A percentile compares a stretch with the other conserved stretches of the same genome.
Evolutionary conservation across 2,329 filamentous ascomycete species (phyloP).

Genomic region (Neobulgaria alba): DNA sequence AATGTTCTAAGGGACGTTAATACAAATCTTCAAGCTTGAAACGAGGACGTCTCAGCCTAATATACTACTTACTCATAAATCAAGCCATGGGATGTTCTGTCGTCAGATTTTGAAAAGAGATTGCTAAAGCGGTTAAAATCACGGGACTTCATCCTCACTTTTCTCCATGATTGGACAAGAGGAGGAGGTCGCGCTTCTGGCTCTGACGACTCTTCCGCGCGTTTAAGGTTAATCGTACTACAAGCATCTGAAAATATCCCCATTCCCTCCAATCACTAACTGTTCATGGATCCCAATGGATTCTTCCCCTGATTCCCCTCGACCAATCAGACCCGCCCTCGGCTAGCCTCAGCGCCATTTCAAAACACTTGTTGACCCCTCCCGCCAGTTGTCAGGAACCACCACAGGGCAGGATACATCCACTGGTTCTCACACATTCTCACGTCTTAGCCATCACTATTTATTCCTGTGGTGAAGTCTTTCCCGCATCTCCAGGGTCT

Average conservation of each 20-base stretch:
- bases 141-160: background rate
- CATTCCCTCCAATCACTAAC: background rate
- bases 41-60: too few relatives aligned
- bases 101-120: background rate
- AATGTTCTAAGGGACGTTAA: too few relatives aligned
- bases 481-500: slow-evolving; percentile 1
- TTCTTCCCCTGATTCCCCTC: background rate
- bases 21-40: too few relatives aligned
- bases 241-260: background rate
- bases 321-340: background rate
- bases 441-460: background rate
- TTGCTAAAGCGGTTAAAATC: background rate
- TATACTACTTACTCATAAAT: too few relatives aligned
- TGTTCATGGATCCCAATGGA: background rate
- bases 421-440: background rate
- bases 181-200: background rate
- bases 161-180: background rate
- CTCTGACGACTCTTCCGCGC: background rate
- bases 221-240: background rate
- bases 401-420: background rate
- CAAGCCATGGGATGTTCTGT: too few relatives aligned
- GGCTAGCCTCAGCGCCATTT: background rate
- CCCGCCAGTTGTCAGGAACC: background rate
- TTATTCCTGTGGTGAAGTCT: background rate
- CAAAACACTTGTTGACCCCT: background rate